These are phyloP conservation scores for Amylocystis lapponica DNA, from an alignment of 768 basidiomycete species.

Conservation along the genomic window DNA sequence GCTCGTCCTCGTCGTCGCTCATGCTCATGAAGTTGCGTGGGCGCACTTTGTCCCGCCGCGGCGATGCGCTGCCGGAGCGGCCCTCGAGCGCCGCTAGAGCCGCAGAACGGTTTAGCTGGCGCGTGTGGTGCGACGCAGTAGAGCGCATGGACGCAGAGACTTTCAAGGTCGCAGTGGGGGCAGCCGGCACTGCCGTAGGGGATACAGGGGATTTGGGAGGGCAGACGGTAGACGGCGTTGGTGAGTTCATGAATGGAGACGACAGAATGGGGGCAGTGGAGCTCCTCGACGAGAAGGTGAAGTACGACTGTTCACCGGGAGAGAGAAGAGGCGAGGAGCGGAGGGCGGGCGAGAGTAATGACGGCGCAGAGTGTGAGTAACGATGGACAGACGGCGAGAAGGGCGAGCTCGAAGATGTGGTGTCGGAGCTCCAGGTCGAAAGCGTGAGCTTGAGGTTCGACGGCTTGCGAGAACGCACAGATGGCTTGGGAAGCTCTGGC, in stretches of 20 bases:
- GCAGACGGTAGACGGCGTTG: conserved; percentile 27
- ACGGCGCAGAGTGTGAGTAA: conserved; percentile 19
- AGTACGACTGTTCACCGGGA: conserved; percentile 17
- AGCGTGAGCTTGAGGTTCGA: conserved; percentile 20
- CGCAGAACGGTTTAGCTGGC: conserved; percentile 45
- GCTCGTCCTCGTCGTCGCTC: conserved; percentile 58
- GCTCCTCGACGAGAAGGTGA: conserved; percentile 15
- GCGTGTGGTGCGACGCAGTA: conserved; percentile 39
- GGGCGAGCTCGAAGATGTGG: not conserved
- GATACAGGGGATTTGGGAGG: conserved; percentile 23
- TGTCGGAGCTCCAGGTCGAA: conserved; percentile 14
- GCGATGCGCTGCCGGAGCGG: conserved; percentile 19
- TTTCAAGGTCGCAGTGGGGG: conserved; percentile 8
- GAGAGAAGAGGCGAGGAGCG: conserved; percentile 14
- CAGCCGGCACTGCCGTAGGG: conserved; percentile 17
- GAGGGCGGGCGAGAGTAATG: conserved; percentile 12
- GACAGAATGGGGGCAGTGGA: conserved; percentile 6
- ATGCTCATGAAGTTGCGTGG: conserved; percentile 60
- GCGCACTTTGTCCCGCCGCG: conserved; percentile 6
- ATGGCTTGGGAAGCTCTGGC: conserved; percentile 37
- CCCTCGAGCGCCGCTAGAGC: conserved; percentile 66
- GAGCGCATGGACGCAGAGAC: conserved; percentile 25
- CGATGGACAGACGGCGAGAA: conserved; percentile 15
- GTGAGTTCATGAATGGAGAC: conserved; percentile 4
- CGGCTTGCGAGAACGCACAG: conserved; percentile 11